These are phyloP conservation scores for Maudiozyma serrabonitensis DNA, from an alignment of 805 yeast species.

Conservation along the genomic window DNA sequence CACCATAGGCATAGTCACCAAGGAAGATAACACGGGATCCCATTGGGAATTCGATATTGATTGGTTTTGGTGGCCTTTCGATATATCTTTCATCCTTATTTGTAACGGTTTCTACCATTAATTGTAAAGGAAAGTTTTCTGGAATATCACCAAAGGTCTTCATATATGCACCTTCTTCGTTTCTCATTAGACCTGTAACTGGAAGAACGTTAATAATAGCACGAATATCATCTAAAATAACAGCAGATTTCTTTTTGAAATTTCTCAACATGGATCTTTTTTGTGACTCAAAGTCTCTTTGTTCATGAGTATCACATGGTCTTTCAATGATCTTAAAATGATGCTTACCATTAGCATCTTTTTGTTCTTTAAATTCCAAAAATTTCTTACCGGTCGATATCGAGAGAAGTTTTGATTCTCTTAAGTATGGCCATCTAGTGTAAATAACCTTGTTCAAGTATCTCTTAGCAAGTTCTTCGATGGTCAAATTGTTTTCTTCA, in stretches of 20 bases:
- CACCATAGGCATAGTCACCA: constrained; percentile 83
- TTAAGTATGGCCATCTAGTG: constrained; percentile 83
- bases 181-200: constrained; percentile 69
- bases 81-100: constrained; percentile 66
- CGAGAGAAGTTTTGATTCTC: constrained; percentile 63
- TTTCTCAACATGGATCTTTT: constrained; percentile 32
- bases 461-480: constrained; percentile 57
- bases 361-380: constrained; percentile 27
- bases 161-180: constrained; percentile 59
- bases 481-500: constrained; percentile 38
- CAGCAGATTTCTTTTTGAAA: constrained; percentile 51
- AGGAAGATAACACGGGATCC: constrained; percentile 65
- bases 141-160: constrained; percentile 54
- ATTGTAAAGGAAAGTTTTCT: constrained; percentile 64
- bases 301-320: constrained; percentile 39
- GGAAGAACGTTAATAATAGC: constrained; percentile 62
- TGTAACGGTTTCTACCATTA: constrained; percentile 63
- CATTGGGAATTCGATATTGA: constrained; percentile 73
- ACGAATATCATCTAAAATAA: constrained; percentile 41
- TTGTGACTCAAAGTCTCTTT: constrained; percentile 36
- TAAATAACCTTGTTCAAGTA: constrained; percentile 55
- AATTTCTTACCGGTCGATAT: constrained; percentile 46
- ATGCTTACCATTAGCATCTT: constrained; percentile 11
- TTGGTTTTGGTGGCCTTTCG: constrained; percentile 65
- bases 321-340: constrained; percentile 29